These are phyloP conservation scores for Chaetomiaceae sp. DNA, from an alignment of 2,329 filamentous ascomycete species.

Conservation along the genomic window DNA sequence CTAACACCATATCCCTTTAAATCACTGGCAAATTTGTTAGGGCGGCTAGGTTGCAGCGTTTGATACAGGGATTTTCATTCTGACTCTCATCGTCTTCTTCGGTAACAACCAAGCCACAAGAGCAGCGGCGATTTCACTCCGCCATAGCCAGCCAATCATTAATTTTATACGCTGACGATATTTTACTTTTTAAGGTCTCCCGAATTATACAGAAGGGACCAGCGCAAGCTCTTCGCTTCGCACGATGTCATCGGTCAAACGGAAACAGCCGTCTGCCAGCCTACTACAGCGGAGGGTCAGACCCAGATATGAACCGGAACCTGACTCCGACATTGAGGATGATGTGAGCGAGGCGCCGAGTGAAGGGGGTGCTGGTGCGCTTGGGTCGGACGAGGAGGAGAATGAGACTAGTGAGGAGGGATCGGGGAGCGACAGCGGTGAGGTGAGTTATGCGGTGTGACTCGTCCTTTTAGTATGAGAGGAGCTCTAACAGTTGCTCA, in stretches of 20 bases:
- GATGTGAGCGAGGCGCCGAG: constrained; percentile 21
- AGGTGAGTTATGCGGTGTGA: not conserved
- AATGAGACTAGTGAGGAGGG: constrained; percentile 15
- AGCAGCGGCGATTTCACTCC: too few relatives aligned
- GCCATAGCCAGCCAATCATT: too few relatives aligned
- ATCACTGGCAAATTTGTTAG: too few relatives aligned
- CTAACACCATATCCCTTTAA: too few relatives aligned
- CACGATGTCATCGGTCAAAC: constrained; percentile 20
- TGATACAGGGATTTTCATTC: too few relatives aligned
- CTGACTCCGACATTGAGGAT: constrained; percentile 21
- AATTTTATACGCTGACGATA: too few relatives aligned
- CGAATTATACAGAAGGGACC: too few relatives aligned
- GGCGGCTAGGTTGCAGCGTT: too few relatives aligned
- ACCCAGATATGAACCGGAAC: constrained; percentile 23
- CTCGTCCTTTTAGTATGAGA: not conserved
- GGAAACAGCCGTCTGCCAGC: constrained; percentile 16
- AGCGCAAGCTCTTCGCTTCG: not conserved
- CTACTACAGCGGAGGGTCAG: constrained; percentile 22
- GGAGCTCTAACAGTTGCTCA: not conserved
- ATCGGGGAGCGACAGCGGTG: constrained; percentile 8
- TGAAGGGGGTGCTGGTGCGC: constrained; percentile 20
- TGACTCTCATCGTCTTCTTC: too few relatives aligned
- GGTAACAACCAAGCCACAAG: too few relatives aligned
- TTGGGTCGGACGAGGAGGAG: constrained; percentile 12
- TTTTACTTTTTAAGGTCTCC: too few relatives aligned